Evolutionary conservation across 2,329 filamentous ascomycete species (phyloP), one percentile per base, ranked within the genome.

Genomic region (Trichoderma sp.): DNA sequence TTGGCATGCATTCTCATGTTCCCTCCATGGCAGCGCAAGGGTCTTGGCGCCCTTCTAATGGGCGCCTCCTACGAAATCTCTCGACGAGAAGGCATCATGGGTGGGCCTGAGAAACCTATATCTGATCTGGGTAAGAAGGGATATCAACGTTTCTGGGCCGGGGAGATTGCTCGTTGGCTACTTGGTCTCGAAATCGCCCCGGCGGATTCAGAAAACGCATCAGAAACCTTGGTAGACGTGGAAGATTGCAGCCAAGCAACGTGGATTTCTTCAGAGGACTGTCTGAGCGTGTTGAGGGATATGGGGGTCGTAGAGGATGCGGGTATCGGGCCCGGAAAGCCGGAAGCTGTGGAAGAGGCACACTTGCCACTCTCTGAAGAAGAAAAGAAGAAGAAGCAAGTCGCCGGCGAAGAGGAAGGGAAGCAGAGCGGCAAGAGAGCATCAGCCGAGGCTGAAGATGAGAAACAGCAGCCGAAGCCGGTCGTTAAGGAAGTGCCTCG

Each of bases 1-100:
- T 86, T 99, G 5, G 96, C 96, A 1, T 99, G 96, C 77, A 99
- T 99, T 74, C 85, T 98, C 7, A 87, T 98, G 18, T 98, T 98
- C 76, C 96, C 96, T 1, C 96, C 96, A 0, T 98, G 95, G 89
- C 95, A 98, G 80, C 90, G 91, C 71, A 94, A 93, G 72, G 94
- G 95, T 1, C 86, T 98, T 0, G 96, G 96, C 0, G 89, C 93
- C 63, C 82, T 98, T 61, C 85, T 99, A 37, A 98, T 99, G 89
- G 94, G 93, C 5, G 89, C 96, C 2, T 96, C 92, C 46, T 99
- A 99, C 79, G 94, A 96, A 78, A 90, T 99, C 58, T 95, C 94
- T 24, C 88, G 90, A 59, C 87, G 92, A 68, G 94, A 98, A 76
- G 89, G 90, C 7, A 85, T 95, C 54, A 86, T 97, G 32, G 96